Conservation (phyloP, 73 alveolate genomes). For the Symbiodinium natans region DNA sequence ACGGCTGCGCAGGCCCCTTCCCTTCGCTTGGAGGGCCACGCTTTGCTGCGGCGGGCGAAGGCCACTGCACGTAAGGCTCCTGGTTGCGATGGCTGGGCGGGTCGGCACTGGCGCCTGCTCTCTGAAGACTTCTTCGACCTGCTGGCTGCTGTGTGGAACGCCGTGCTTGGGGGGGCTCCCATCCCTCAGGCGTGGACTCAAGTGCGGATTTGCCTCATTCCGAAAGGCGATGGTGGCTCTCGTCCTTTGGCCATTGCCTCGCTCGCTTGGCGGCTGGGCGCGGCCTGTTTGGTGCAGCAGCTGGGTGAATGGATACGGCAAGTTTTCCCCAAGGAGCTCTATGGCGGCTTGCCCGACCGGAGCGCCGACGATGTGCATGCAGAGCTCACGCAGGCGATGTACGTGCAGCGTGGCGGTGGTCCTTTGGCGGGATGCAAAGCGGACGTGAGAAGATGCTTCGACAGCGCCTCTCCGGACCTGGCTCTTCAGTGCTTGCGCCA, state of each 20-base stretch:
- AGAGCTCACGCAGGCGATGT: neutral
- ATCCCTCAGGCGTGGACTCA: neutral
- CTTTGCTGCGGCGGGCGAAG: neutral
- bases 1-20: neutral
- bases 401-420: neutral
- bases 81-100: neutral
- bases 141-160: neutral
- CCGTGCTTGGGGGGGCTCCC: neutral
- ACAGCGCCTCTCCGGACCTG: neutral
- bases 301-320: neutral
- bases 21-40: neutral
- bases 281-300: neutral
- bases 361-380: neutral
- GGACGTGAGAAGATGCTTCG: neutral
- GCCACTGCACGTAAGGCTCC: neutral
- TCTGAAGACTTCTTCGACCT: neutral
- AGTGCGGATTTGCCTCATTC: neutral
- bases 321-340: neutral
- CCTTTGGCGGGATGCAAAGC: neutral
- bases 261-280: neutral
- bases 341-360: neutral
- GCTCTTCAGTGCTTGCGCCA: neutral
- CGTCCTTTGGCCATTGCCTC: slow-evolving; percentile 24
- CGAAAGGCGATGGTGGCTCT: neutral
- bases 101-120: neutral